Evolutionary conservation across 495 filamentous ascomycete genomes (phyloP).

Genomic region (Choiromyces venosus): DNA sequence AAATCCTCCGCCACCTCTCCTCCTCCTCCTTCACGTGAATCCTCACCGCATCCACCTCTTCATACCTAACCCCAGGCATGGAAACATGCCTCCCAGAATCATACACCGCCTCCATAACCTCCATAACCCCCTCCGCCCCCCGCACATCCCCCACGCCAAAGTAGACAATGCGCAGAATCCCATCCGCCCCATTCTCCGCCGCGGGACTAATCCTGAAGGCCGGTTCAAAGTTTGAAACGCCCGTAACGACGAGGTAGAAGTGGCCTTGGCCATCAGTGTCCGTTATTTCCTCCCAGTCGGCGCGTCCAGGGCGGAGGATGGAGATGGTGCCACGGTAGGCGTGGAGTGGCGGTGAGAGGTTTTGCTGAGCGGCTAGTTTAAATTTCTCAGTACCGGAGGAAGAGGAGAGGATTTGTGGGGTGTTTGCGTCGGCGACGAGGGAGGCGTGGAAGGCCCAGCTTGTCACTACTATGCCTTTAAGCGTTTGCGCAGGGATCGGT

Average conservation of each 20-base stretch:
- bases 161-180: slow-evolving; percentile 59
- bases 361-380: slow-evolving; percentile 69
- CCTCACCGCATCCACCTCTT: slow-evolving; percentile 58
- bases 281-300: slow-evolving; percentile 7
- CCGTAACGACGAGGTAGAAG: slow-evolving; percentile 67
- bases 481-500: slow-evolving; percentile 31
- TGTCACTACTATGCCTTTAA: slow-evolving; percentile 75
- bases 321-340: slow-evolving; percentile 59
- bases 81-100: slow-evolving; percentile 64
- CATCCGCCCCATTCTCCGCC: slow-evolving; percentile 60
- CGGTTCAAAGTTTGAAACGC: slow-evolving; percentile 74
- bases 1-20: slow-evolving; percentile 71
- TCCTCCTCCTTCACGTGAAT: slow-evolving; percentile 58
- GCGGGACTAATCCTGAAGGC: slow-evolving; percentile 71
- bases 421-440: slow-evolving; percentile 83
- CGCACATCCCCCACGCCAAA: slow-evolving; percentile 57
- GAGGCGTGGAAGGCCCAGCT: slow-evolving; percentile 84
- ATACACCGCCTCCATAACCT: slow-evolving; percentile 71
- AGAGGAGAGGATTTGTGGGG: slow-evolving; percentile 64
- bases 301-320: not conserved
- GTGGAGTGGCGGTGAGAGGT: slow-evolving; percentile 63
- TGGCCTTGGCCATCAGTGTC: slow-evolving; percentile 45
- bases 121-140: slow-evolving; percentile 57
- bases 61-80: slow-evolving; percentile 59
- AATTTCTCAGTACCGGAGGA: slow-evolving; percentile 70